phyloP scores from a whole-genome alignment of 2,329 filamentous ascomycete genomes.

The Byssothecium circinans region DNA sequence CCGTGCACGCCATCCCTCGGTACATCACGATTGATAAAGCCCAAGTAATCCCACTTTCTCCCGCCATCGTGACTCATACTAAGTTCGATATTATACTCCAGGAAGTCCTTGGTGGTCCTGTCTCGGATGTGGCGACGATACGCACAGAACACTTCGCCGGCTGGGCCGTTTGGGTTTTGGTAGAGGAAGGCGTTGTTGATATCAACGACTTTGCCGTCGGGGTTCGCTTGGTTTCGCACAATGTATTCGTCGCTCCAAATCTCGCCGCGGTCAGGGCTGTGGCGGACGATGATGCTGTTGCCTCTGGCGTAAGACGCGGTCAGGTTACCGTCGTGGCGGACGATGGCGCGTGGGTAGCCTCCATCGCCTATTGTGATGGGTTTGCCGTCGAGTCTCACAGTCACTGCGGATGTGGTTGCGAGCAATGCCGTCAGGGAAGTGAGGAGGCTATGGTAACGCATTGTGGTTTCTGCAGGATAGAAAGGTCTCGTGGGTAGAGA shows the following conservation, averaged over 20 bases:
- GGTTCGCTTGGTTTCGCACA: background rate
- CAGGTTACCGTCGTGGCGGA: background rate
- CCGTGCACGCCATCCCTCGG: background rate
- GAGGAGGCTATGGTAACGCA: background rate
- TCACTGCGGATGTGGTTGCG: background rate
- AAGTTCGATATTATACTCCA: background rate
- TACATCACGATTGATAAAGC: background rate
- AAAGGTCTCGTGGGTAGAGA: too few relatives aligned
- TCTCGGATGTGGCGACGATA: background rate
- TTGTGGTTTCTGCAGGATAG: background rate
- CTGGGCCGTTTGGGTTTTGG: background rate
- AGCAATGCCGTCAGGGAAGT: background rate
- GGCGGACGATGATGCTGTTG: background rate
- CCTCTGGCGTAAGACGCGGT: background rate
- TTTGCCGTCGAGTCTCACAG: background rate
- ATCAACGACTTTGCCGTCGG: background rate
- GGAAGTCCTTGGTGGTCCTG: background rate
- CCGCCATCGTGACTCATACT: background rate
- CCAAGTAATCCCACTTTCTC: background rate
- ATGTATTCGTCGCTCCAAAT: background rate
- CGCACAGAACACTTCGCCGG: background rate
- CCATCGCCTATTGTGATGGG: background rate
- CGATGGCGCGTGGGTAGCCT: background rate
- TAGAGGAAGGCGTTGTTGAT: constrained; percentile 2
- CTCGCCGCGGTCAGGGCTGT: background rate